Evolutionary conservation across 169 alveolate genomes (phyloP), one percentile per base, ranked within the genome.

Genomic region (Eimeria zaria): DNA sequence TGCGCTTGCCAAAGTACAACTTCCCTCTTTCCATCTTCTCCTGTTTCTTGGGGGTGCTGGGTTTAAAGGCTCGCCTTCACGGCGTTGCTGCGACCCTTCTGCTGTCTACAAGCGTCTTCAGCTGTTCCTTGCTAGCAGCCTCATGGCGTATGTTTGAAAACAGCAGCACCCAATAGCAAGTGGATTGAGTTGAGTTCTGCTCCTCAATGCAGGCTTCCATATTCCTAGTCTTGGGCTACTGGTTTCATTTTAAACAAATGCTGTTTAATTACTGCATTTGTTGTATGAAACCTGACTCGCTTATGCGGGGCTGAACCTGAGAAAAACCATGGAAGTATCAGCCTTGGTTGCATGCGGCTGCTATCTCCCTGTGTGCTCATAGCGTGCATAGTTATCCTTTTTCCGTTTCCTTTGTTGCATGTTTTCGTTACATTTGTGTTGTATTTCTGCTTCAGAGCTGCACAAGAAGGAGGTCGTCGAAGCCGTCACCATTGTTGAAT

Each of bases 381-480:
- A n/a, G n/a, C n/a, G n/a, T n/a, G n/a, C n/a, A n/a, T n/a, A n/a
- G n/a, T n/a, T n/a, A n/a, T n/a, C n/a, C n/a, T n/a, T n/a, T n/a
- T 2, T 78, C 9, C 46, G 62, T 22, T 22, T 78, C 39, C 39
- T 33, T 30, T 74, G 33, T 24, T 78, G 41, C 27, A 4, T 44
- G 9, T 78, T 41, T 27, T n/a, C 46, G 33, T 12, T 27, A 30
- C 39, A 14, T 69, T 39, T 76, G 58, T 67, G 14, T 4, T 71
- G 90, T 92, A 33, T 55, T 11, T 73, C 46, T 2, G 18, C 18
- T 67, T 14, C 96, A 96, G 97, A 99, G 98, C 98, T 99, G 92
- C 99, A 99, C 99, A 99, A 99, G 98, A 99, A 99, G 98, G 99
- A 99, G 97, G 98, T 99, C 89, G 99, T 99, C 41, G 99, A 99